Base-by-base conservation (phyloP, 1,284 basidiomycete species). In the Thecaphora thlaspeos region DNA sequence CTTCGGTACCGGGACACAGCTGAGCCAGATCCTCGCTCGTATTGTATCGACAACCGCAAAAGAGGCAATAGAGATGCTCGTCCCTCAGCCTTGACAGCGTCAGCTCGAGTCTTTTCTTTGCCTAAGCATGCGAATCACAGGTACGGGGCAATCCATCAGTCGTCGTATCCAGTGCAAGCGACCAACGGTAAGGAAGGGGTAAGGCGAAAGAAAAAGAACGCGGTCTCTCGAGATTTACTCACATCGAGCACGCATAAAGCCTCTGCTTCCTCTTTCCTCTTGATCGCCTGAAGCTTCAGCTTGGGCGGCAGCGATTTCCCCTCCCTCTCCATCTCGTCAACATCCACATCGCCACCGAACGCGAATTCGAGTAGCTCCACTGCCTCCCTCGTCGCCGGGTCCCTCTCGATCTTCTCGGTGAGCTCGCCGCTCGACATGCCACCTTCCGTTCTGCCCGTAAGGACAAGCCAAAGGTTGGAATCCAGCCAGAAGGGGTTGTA, bases 401-500 rank as follows among this genome's bases (percentile, higher is more conserved):
- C 52, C 3, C n/a, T 41, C 0, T 57, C 48, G 34, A 51, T 53
- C 10, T 32, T 43, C 22, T 61, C 52, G 7, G 48, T 51, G 22
- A 68, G 48, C 18, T 53, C 61, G 9, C n/a, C 28, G 2, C 36
- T 37, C 8, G 48, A n/a, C 34, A 50, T 21, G 7, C 28, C 15
- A 2, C 41, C 34, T 18, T 37, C 36, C 2, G 36, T 54, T 9
- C 47, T 28, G 4, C 64, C 64, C 37, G 64, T 44, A 1, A 55
- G 24, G 9, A 40, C 2, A 53, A 43, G 44, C 41, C 47, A 48
- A 10, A 55, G 32, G 28, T 48, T 23, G 15, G 48, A 23, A 36
- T 71, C 57, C 23, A 71, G 59, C 69, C 69, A 71, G 23, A 68
- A 43, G 1, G 62, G 69, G 44, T 51, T 68, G 51, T 71, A 71